Evolutionary conservation across 805 yeast genomes (phyloP), one percentile per base, ranked within the genome.

Genomic region (Candida alai): DNA sequence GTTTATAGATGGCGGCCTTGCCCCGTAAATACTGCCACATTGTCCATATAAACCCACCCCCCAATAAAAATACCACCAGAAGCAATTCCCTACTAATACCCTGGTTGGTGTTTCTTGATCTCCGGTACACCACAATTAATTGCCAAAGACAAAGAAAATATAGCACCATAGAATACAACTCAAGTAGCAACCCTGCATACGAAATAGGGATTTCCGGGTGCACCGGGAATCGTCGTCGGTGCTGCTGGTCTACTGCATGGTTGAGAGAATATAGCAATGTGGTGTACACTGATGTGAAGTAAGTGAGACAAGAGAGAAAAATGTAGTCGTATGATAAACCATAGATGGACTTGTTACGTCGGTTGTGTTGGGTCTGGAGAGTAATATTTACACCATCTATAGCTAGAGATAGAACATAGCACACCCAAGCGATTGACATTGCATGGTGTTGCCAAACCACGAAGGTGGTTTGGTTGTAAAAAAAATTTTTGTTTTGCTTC

Each of bases 71-170:
- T 17, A 2, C 26, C 17, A 15, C 43, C 5, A 10, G 42, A 15
- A 6, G 35, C 18, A 11, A 32, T 28, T 18, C 32, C 18, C 2
- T 26, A 4, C 73, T 65, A 0, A 68, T 12, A 0, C 59, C 56
- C 37, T 71, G 78, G 29, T 58, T 47, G 1, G 47, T 39, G 40
- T 65, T 63, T 30, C 54, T 51, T 12, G 72, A 56, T 8, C 44
- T 32, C 24, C 51, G 39, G 30, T 57, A 60, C 18, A 38, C 30
- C 8, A 40, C 27, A 2, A 36, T 20, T 16, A 61, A 40, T 35
- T 65, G 70, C 19, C 44, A 40, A 12, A 55, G 17, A 14, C 60
- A 35, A 2, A 49, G 44, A 3, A 17, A 7, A 1, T 43, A 11
- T 9, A 43, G 23, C 2, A 53, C 24, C 0, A 41, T 2, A 1